Evolutionary conservation across 23 red algal species (phyloP).

Genomic region (Gracilaria caudata): DNA sequence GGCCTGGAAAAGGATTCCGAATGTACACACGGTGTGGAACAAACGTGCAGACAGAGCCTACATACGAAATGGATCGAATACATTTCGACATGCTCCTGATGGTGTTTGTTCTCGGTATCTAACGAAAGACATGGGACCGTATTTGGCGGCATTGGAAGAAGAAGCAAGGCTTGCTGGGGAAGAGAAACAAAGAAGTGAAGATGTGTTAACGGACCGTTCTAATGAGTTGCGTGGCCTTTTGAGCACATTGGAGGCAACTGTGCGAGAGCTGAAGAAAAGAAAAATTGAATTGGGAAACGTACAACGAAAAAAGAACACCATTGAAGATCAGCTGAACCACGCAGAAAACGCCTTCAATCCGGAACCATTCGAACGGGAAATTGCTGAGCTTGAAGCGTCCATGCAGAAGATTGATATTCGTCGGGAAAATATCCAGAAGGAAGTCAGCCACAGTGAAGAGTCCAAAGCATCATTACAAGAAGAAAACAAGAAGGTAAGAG

Average conservation of each 20-base stretch:
- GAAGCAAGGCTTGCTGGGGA: conserved; percentile 1
- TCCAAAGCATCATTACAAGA: conserved; percentile 24
- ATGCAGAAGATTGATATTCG: conserved; percentile 1
- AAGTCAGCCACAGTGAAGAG: conserved; percentile 3
- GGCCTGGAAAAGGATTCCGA: conserved; percentile 41
- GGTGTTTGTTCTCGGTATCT: conserved; percentile 27
- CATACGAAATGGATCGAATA: conserved; percentile 48
- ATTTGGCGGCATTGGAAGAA: conserved; percentile 35
- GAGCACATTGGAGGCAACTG: not conserved
- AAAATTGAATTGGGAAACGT: conserved; percentile 8
- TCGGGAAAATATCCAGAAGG: not conserved
- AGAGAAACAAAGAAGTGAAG: conserved; percentile 18
- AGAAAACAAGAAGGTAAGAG: not conserved
- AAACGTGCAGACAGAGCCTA: conserved; percentile 54
- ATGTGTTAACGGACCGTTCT: not conserved
- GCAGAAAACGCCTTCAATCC: conserved; percentile 66
- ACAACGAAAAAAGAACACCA: conserved; percentile 26
- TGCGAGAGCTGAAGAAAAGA: not conserved
- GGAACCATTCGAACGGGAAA: conserved; percentile 55
- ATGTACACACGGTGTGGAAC: conserved; percentile 51
- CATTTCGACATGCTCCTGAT: conserved; percentile 38
- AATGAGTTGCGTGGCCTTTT: conserved; percentile 9
- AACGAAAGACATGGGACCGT: conserved; percentile 55
- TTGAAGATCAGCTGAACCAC: conserved; percentile 53
- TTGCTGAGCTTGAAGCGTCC: conserved; percentile 16